A percentile compares a stretch with the other conserved stretches of the same genome.
These are phyloP conservation scores for Leccinum colubrinum DNA, from an alignment of 1,284 basidiomycete genomes.

Conservation along the genomic window DNA sequence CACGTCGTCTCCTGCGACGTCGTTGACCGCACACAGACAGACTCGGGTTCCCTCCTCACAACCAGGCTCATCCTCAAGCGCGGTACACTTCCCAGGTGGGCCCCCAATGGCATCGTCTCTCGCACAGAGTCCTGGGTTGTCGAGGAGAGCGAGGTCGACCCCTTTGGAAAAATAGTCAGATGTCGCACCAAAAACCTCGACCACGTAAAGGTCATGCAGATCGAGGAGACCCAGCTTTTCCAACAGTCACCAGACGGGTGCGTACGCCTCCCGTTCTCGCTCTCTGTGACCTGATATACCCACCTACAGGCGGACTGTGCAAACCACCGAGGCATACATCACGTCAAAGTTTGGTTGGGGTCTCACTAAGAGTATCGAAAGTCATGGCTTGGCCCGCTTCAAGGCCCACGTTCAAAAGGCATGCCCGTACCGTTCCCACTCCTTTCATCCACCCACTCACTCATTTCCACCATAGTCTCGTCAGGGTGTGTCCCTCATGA, in stretches of 20 bases:
- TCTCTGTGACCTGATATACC: constrained; percentile 8
- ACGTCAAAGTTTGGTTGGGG: constrained; percentile 82
- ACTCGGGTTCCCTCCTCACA: constrained; percentile 78
- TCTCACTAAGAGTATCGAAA: constrained; percentile 76
- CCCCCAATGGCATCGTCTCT: constrained; percentile 74
- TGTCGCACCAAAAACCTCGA: constrained; percentile 80
- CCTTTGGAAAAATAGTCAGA: constrained; percentile 62
- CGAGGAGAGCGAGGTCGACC: constrained; percentile 90
- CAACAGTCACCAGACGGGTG: constrained; percentile 64
- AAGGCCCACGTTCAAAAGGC: constrained; percentile 78
- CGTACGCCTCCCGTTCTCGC: constrained; percentile 21
- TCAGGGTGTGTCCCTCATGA: constrained; percentile 74
- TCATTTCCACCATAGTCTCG: constrained; percentile 58
- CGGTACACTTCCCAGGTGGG: constrained; percentile 90
- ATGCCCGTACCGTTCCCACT: constrained; percentile 21
- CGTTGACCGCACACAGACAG: constrained; percentile 74
- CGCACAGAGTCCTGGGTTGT: constrained; percentile 84
- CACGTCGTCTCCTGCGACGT: constrained; percentile 97
- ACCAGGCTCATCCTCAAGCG: constrained; percentile 91
- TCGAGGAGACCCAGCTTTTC: constrained; percentile 71
- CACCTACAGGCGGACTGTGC: constrained; percentile 59
- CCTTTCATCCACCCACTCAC: constrained; percentile 8
- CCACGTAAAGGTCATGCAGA: constrained; percentile 82
- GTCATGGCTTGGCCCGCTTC: constrained; percentile 70
- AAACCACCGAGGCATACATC: constrained; percentile 75